These are phyloP conservation scores for Hypoxylon crocopeplum DNA, from an alignment of 495 filamentous ascomycete species.

Conservation along the genomic window DNA sequence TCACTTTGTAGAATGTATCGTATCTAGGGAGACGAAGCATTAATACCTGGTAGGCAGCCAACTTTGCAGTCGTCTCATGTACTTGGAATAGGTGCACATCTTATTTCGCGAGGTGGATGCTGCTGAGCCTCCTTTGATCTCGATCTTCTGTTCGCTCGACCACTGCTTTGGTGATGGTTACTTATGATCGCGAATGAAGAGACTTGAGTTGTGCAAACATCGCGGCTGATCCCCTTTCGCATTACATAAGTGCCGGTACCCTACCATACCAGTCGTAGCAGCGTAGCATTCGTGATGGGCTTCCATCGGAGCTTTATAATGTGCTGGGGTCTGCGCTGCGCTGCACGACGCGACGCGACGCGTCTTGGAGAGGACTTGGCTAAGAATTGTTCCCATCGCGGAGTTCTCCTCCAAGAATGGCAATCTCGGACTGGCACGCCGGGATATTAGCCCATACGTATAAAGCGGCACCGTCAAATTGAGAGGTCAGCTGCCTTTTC, in stretches of 20 bases:
- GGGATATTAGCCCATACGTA: not conserved
- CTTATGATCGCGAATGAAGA: not conserved
- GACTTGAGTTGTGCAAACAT: slow-evolving; percentile 19
- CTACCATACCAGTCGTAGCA: not conserved
- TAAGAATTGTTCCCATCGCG: no score
- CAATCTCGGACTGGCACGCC: slow-evolving; percentile 2
- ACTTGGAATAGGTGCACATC: no score
- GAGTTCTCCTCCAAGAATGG: slow-evolving; percentile 3
- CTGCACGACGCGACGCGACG: not conserved
- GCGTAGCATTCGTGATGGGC: not conserved
- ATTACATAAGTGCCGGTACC: slow-evolving; percentile 2
- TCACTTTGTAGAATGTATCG: no score
- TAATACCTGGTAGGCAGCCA: no score
- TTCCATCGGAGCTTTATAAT: slow-evolving; percentile 4
- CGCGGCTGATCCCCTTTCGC: slow-evolving; percentile 8
- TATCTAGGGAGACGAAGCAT: no score
- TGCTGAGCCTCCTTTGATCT: not conserved
- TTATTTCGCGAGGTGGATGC: not conserved
- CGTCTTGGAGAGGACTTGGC: not conserved
- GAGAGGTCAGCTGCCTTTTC: no score
- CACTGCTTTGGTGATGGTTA: not conserved
- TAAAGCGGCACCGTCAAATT: no score
- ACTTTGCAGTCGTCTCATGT: no score
- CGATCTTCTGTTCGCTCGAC: slow-evolving; percentile 8
- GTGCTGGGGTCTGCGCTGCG: not conserved